A percentile compares a stretch with the other conserved stretches of the same genome.
Evolutionary conservation across 805 yeast genomes (phyloP).

Genomic region (Kodamaea sagamina): DNA sequence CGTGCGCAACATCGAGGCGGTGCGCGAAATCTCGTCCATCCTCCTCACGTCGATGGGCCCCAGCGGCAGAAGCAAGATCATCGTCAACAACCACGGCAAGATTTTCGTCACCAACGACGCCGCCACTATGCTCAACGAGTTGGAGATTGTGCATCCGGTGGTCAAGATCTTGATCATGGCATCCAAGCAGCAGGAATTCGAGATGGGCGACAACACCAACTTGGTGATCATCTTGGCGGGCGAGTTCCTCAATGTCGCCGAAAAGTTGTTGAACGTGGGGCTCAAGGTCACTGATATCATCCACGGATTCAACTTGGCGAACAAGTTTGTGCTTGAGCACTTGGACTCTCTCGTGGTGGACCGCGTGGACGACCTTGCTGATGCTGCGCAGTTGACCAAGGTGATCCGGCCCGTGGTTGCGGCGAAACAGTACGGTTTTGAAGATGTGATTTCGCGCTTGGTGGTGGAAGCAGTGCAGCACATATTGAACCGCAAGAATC

Average conservation of each 20-base stretch:
- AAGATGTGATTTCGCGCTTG: constrained; percentile 70
- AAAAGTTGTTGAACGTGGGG: constrained; percentile 80
- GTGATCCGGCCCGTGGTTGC: constrained; percentile 85
- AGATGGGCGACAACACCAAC: constrained; percentile 96
- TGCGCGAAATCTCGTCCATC: constrained; percentile 88
- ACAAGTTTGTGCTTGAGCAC: constrained; percentile 66
- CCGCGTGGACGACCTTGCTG: constrained; percentile 56
- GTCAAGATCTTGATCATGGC: constrained; percentile 96
- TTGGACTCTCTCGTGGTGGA: constrained; percentile 67
- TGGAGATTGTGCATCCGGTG: constrained; percentile 96
- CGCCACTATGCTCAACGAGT: constrained; percentile 92
- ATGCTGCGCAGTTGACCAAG: constrained; percentile 60
- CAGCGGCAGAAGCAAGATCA: constrained; percentile 93
- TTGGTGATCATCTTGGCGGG: constrained; percentile 91
- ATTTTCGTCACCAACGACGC: constrained; percentile 94
- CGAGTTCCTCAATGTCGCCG: constrained; percentile 83
- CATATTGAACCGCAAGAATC: constrained; percentile 67
- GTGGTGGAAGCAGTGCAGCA: constrained; percentile 83
- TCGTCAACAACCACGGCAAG: constrained; percentile 84
- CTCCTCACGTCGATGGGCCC: constrained; percentile 96
- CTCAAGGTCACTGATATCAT: constrained; percentile 88
- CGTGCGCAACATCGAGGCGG: constrained; percentile 88
- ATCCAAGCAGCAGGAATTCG: constrained; percentile 92
- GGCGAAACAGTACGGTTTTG: constrained; percentile 90
- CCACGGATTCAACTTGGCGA: constrained; percentile 91